phyloP scores from a whole-genome alignment of 2,329 filamentous ascomycete species.

The Cordyceps cicadae region DNA sequence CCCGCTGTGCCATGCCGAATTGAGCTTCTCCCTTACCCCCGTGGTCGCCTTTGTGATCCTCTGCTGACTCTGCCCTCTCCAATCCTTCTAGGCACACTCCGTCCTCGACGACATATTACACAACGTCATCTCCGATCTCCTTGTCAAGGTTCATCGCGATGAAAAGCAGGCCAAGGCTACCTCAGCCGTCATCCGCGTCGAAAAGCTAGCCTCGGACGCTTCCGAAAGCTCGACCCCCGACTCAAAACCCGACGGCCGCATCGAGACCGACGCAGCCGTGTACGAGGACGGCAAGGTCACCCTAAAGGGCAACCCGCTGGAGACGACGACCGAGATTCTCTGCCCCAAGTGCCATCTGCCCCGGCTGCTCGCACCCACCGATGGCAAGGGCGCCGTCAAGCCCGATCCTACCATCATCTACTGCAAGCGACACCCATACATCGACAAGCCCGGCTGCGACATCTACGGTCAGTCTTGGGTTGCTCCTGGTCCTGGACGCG shows the following conservation, averaged over 20 bases:
- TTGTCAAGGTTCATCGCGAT: slow-evolving; percentile 66
- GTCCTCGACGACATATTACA: slow-evolving; percentile 68
- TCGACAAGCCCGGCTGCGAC: slow-evolving; percentile 66
- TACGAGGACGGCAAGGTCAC: slow-evolving; percentile 62
- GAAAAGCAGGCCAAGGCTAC: slow-evolving; percentile 67
- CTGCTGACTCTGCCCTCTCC: slow-evolving; percentile 7
- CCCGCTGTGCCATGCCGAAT: not conserved
- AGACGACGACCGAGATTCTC: slow-evolving; percentile 61
- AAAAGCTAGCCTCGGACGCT: slow-evolving; percentile 51
- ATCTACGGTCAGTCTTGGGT: slow-evolving; percentile 79
- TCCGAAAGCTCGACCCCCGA: slow-evolving; percentile 46
- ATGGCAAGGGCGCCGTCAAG: slow-evolving; percentile 57
- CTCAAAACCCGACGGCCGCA: slow-evolving; percentile 45
- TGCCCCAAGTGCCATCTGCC: slow-evolving; percentile 70
- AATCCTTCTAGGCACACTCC: slow-evolving; percentile 42
- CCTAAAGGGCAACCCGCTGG: slow-evolving; percentile 64
- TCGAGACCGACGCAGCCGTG: slow-evolving; percentile 59
- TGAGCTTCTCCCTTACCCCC: not conserved
- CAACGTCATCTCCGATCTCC: slow-evolving; percentile 67
- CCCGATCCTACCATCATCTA: slow-evolving; percentile 62
- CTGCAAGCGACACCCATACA: slow-evolving; percentile 72
- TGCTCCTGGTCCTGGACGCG: slow-evolving; percentile 58
- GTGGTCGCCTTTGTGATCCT: not conserved
- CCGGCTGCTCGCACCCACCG: slow-evolving; percentile 62
- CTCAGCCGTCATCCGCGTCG: slow-evolving; percentile 55